Evolutionary conservation across 768 basidiomycete species (phyloP).

Genomic region (Coprinopsis strossmayeri): DNA sequence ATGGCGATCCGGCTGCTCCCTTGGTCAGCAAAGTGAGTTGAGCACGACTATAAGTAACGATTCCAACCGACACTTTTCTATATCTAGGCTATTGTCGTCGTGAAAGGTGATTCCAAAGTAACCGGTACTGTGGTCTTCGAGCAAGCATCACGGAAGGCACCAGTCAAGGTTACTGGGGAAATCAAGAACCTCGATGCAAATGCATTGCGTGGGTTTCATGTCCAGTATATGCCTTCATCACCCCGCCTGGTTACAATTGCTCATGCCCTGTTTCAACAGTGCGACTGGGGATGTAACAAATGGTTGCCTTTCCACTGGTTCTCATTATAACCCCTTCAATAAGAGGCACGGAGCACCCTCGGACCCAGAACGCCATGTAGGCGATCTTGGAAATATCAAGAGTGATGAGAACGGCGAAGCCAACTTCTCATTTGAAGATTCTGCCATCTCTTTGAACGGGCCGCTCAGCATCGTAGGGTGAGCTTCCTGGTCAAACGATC

Average conservation of each 20-base stretch:
- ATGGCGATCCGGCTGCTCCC: background rate
- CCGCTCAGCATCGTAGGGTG: constrained; percentile 65
- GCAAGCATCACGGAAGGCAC: constrained; percentile 40
- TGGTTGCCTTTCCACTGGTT: constrained; percentile 64
- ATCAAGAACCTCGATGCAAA: constrained; percentile 54
- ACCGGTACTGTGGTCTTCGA: constrained; percentile 61
- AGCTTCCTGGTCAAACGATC: background rate
- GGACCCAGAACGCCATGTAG: constrained; percentile 56
- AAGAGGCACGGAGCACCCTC: constrained; percentile 60
- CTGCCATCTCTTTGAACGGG: constrained; percentile 60
- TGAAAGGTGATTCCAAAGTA: constrained; percentile 55
- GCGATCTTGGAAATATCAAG: constrained; percentile 71
- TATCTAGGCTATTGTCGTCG: constrained; percentile 38
- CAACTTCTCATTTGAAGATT: constrained; percentile 51
- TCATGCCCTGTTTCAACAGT: constrained; percentile 12
- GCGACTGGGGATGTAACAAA: constrained; percentile 54
- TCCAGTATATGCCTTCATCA: constrained; percentile 52
- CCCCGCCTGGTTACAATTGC: background rate
- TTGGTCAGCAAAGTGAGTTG: background rate
- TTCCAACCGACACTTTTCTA: background rate
- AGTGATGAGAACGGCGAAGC: constrained; percentile 54
- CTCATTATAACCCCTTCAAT: constrained; percentile 72
- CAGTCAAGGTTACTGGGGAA: constrained; percentile 57
- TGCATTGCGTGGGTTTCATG: constrained; percentile 67
- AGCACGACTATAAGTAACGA: background rate